These are phyloP conservation scores for Saturnispora gosingensis DNA, from an alignment of 805 yeast species.

Conservation along the genomic window DNA sequence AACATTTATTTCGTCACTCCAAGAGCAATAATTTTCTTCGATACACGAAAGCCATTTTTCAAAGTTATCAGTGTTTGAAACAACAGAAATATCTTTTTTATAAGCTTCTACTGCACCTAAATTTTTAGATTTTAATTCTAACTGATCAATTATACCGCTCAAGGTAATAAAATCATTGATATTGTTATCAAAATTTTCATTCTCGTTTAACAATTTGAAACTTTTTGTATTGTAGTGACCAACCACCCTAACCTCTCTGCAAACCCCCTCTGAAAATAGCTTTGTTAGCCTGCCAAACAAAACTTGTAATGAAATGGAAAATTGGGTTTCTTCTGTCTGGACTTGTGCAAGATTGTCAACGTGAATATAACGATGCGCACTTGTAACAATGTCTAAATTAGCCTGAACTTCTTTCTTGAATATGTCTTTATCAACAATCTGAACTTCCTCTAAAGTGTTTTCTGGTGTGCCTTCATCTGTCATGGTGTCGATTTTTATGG, in stretches of 20 bases:
- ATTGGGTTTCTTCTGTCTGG: neutral
- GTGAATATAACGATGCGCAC: neutral
- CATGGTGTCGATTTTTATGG: neutral
- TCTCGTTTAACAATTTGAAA: slow-evolving; percentile 10
- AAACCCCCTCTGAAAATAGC: slow-evolving; percentile 39
- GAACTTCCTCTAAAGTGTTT: too few species aligned
- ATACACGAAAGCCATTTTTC: slow-evolving; percentile 15
- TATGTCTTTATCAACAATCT: neutral
- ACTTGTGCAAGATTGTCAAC: neutral
- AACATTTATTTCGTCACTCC: slow-evolving; percentile 28
- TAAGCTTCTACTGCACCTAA: slow-evolving; percentile 15
- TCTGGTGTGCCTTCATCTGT: too few species aligned
- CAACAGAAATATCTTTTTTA: slow-evolving; percentile 15
- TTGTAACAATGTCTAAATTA: neutral
- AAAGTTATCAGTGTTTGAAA: slow-evolving; percentile 15
- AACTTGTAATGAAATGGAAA: neutral
- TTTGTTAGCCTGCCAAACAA: slow-evolving; percentile 27
- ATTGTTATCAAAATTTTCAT: neutral
- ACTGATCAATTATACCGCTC: slow-evolving; percentile 57
- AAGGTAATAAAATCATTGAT: slow-evolving; percentile 33
- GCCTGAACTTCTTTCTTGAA: neutral
- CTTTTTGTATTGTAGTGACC: slow-evolving; percentile 33
- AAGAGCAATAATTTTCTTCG: slow-evolving; percentile 6
- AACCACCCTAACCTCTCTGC: slow-evolving; percentile 56
- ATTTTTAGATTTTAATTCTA: slow-evolving; percentile 22